Evolutionary conservation across 2,329 filamentous ascomycete genomes (phyloP).

Genomic region (Claviceps paspali): DNA sequence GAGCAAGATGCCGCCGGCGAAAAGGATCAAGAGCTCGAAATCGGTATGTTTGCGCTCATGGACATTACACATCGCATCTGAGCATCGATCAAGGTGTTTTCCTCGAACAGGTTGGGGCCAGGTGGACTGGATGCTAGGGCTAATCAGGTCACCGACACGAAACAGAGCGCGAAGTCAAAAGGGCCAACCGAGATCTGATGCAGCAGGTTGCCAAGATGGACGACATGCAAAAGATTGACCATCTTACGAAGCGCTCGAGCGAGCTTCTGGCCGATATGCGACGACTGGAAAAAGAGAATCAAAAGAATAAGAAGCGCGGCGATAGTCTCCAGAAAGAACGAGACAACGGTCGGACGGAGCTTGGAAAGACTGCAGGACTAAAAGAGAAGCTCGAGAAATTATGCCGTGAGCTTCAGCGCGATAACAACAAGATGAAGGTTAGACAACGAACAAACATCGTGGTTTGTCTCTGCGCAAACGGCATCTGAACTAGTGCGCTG

Average conservation of each 20-base stretch:
- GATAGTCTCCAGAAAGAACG: slow-evolving; percentile 95
- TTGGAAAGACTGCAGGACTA: slow-evolving; percentile 77
- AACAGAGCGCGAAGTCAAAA: slow-evolving; percentile 81
- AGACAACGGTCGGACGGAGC: slow-evolving; percentile 72
- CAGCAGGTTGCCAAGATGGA: slow-evolving; percentile 84
- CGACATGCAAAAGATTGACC: slow-evolving; percentile 80
- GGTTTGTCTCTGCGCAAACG: neutral
- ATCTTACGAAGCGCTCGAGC: slow-evolving; percentile 78
- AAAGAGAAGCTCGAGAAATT: slow-evolving; percentile 97
- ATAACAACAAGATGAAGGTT: slow-evolving; percentile 98
- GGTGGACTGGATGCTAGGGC: neutral
- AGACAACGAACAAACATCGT: slow-evolving; percentile 10
- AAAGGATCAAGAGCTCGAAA: slow-evolving; percentile 90
- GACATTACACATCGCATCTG: too few species aligned
- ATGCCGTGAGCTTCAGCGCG: slow-evolving; percentile 82
- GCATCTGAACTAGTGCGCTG: slow-evolving; percentile 9
- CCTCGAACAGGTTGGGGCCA: neutral
- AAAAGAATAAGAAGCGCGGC: slow-evolving; percentile 89
- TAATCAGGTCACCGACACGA: slow-evolving; percentile 2
- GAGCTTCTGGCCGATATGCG: slow-evolving; percentile 93
- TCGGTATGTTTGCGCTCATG: slow-evolving; percentile 40
- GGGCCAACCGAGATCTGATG: slow-evolving; percentile 80
- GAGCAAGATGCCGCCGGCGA: slow-evolving; percentile 87
- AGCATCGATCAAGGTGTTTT: too few species aligned
- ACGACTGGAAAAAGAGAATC: slow-evolving; percentile 80